Evolutionary conservation across 106 monocot species (phyloP).

Genomic region (Dioscorea alata): DNA sequence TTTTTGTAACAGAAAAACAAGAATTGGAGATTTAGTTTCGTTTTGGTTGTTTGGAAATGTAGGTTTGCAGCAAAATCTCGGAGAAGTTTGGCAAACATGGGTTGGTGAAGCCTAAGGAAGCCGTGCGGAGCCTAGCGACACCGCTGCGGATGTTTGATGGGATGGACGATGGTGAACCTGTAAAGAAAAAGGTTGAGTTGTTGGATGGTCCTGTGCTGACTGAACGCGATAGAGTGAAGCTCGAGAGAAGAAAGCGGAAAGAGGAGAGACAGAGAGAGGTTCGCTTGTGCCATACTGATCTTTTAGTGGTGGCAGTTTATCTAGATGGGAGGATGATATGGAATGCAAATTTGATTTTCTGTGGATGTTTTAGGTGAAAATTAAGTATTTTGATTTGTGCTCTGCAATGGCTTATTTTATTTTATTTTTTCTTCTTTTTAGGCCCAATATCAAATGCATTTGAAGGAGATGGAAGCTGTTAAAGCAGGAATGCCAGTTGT

Average conservation of each 20-base stretch:
- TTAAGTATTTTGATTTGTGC: neutral
- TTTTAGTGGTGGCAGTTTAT: too few relatives aligned
- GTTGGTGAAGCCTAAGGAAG: conserved; percentile 71
- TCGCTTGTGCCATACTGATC: neutral
- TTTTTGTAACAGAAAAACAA: too few relatives aligned
- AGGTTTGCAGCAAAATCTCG: conserved; percentile 77
- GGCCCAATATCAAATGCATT: conserved; percentile 93
- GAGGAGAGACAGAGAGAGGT: conserved; percentile 98
- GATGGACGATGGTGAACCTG: conserved; percentile 67
- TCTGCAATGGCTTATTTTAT: neutral
- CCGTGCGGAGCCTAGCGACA: conserved; percentile 76
- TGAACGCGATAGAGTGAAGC: conserved; percentile 71
- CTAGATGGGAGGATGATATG: too few relatives aligned
- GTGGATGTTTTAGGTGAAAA: too few relatives aligned
- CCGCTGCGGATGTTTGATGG: conserved; percentile 95
- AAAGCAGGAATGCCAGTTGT: conserved; percentile 91
- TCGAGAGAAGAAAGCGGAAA: conserved; percentile 94
- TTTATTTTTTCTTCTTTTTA: conserved; percentile 9
- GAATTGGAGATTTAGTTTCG: too few relatives aligned
- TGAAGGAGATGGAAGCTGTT: conserved; percentile 93
- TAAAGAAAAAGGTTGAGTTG: conserved; percentile 66
- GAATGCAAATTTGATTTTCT: too few relatives aligned
- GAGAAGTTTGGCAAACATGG: conserved; percentile 95
- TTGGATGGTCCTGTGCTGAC: conserved; percentile 80
- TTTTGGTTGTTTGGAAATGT: conserved; percentile 1